A percentile compares a stretch with the other conserved stretches of the same genome.
These are phyloP conservation scores for Cyberlindnera americana DNA, from an alignment of 805 yeast genomes.

Conservation along the genomic window DNA sequence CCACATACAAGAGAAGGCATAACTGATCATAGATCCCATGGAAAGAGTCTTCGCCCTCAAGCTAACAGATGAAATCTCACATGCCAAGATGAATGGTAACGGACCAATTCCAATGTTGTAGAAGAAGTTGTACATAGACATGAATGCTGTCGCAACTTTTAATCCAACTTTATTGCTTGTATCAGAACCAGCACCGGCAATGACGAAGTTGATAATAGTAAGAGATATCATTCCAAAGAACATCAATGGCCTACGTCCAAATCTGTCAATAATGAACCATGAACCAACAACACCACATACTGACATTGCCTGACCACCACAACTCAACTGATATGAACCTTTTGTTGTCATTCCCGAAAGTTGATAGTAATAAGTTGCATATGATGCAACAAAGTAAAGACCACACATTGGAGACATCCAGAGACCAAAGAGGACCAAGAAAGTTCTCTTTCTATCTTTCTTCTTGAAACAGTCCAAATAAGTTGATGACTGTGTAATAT, in stretches of 20 bases:
- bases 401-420: slow-evolving; percentile 38
- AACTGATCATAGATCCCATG: slow-evolving; percentile 26
- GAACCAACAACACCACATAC: slow-evolving; percentile 29
- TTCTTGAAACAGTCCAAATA: slow-evolving; percentile 42
- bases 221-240: slow-evolving; percentile 28
- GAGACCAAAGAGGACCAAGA: slow-evolving; percentile 30
- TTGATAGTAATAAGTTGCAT: slow-evolving; percentile 44
- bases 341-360: slow-evolving; percentile 42
- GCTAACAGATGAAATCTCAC: slow-evolving; percentile 35
- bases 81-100: slow-evolving; percentile 32
- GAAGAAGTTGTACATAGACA: slow-evolving; percentile 27
- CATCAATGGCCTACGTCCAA: slow-evolving; percentile 30
- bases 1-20: slow-evolving; percentile 31
- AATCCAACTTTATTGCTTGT: no score
- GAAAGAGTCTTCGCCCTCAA: slow-evolving; percentile 39
- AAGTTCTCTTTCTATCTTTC: slow-evolving; percentile 42
- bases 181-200: slow-evolving; percentile 13
- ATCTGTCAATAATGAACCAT: slow-evolving; percentile 29
- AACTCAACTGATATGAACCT: slow-evolving; percentile 35
- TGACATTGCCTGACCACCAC: slow-evolving; percentile 32
- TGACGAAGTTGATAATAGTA: slow-evolving; percentile 13
- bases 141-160: slow-evolving; percentile 23
- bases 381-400: slow-evolving; percentile 39
- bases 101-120: slow-evolving; percentile 38
- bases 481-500: slow-evolving; percentile 28